phyloP scores from a whole-genome alignment of 768 basidiomycete genomes.

The Paxillus rubicundulus region DNA sequence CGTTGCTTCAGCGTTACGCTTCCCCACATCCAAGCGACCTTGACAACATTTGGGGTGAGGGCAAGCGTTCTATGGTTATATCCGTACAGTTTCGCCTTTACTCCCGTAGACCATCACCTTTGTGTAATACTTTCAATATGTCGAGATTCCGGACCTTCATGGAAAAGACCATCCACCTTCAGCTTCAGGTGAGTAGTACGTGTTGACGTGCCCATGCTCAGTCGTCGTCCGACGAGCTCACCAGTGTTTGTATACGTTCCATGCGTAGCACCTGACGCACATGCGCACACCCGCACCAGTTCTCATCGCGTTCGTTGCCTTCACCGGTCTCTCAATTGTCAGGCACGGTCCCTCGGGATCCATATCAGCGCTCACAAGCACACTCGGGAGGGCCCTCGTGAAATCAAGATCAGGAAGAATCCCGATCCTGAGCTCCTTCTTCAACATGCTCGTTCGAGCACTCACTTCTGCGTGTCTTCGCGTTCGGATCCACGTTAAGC shows the following conservation, averaged over 20 bases:
- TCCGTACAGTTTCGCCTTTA: background rate
- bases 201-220: background rate
- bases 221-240: background rate
- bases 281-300: constrained; percentile 3
- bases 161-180: constrained; percentile 7
- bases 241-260: background rate
- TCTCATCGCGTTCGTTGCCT: constrained; percentile 8
- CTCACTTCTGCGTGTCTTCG: constrained; percentile 18
- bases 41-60: background rate
- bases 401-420: background rate
- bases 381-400: constrained; percentile 6
- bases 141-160: constrained; percentile 8
- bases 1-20: background rate
- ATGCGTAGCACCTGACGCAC: constrained; percentile 2
- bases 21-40: background rate
- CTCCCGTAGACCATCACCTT: background rate
- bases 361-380: background rate
- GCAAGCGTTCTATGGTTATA: background rate
- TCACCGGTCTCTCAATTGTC: constrained; percentile 11
- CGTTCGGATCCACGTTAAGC: constrained; percentile 6
- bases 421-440: constrained; percentile 5
- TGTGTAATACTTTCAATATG: background rate
- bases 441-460: constrained; percentile 9
- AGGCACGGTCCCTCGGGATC: background rate
- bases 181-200: constrained; percentile 12